phyloP scores from a whole-genome alignment of 2,329 filamentous ascomycete species.

The Nemania diffusa region DNA sequence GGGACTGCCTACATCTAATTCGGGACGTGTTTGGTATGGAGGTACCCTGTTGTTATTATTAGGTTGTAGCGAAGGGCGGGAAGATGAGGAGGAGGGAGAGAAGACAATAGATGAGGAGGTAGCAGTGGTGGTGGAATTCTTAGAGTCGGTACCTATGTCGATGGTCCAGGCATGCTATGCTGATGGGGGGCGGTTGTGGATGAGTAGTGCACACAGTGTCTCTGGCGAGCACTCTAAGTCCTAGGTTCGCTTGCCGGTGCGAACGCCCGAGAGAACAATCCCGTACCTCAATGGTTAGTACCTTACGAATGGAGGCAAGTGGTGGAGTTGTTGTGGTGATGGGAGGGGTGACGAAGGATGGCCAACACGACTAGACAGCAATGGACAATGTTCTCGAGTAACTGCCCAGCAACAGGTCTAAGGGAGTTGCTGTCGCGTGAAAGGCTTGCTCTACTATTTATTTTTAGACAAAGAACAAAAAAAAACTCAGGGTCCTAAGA shows the following conservation, averaged over 20 bases:
- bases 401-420: conserved; percentile 4
- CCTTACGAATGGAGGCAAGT: conserved; percentile 30
- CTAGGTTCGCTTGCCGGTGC: conserved; percentile 32
- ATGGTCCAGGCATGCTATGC: conserved; percentile 36
- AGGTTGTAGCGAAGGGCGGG: conserved; percentile 22
- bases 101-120: conserved; percentile 20
- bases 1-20: conserved; percentile 26
- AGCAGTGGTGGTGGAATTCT: conserved; percentile 31
- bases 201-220: conserved; percentile 36
- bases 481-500: conserved; percentile 3
- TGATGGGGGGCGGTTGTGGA: conserved; percentile 31
- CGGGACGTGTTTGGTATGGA: conserved; percentile 7
- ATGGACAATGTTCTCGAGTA: conserved; percentile 1
- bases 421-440: conserved; percentile 1
- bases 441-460: not conserved
- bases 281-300: conserved; percentile 28
- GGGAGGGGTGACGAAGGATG: conserved; percentile 14
- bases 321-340: conserved; percentile 29
- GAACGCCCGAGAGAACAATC: conserved; percentile 22
- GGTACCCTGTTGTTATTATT: conserved; percentile 21
- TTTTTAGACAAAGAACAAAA: not conserved
- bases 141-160: conserved; percentile 28
- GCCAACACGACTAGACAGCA: conserved; percentile 6
- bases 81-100: conserved; percentile 13
- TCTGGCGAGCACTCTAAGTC: conserved; percentile 18